Evolutionary conservation across 192 early-diverging fungal species (phyloP).

Genomic region (Umbelopsis sp.): DNA sequence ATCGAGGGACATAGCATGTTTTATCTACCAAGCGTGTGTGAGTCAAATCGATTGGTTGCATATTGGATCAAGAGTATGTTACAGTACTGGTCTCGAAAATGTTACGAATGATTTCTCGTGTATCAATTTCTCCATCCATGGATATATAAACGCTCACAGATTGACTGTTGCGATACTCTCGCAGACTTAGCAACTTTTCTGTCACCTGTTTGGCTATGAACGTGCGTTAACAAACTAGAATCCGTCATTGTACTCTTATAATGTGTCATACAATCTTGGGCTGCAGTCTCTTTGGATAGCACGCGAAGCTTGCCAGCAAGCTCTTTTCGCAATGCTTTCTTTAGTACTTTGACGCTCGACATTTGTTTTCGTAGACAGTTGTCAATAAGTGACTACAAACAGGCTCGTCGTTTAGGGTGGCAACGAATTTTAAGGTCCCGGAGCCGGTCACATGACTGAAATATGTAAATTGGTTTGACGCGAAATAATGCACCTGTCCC

Average conservation of each 20-base stretch:
- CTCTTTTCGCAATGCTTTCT: slow-evolving; percentile 10
- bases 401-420: too few relatives aligned
- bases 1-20: slow-evolving; percentile 58
- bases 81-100: slow-evolving; percentile 45
- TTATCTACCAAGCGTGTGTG: slow-evolving; percentile 40
- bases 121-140: slow-evolving; percentile 56
- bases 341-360: background rate
- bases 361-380: background rate
- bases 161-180: slow-evolving; percentile 31
- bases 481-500: too few relatives aligned
- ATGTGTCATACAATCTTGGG: background rate
- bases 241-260: background rate
- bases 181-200: background rate
- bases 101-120: slow-evolving; percentile 47
- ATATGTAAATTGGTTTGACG: too few relatives aligned
- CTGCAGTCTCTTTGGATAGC: background rate
- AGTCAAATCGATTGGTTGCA: background rate
- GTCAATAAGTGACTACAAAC: background rate
- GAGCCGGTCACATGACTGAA: too few relatives aligned
- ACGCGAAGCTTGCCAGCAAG: background rate
- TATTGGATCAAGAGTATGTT: background rate
- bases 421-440: too few relatives aligned
- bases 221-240: background rate
- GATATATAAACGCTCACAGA: slow-evolving; percentile 58
- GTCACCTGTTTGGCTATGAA: slow-evolving; percentile 6